phyloP scores from a whole-genome alignment of 2,329 filamentous ascomycete genomes.

The Cercospora sesami region DNA sequence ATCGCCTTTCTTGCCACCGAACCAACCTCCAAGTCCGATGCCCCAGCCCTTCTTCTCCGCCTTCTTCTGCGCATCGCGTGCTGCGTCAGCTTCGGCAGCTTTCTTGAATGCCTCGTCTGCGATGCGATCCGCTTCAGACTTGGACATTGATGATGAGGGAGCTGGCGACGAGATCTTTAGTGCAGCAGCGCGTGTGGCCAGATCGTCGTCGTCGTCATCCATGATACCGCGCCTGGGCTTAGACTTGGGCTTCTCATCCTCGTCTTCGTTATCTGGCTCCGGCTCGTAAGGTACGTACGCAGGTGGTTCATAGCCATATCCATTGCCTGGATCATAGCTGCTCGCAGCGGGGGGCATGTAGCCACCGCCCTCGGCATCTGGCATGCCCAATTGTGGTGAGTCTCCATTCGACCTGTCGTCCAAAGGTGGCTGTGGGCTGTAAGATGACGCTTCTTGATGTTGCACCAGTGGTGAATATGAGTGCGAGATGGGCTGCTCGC shows the following conservation, averaged over 20 bases:
- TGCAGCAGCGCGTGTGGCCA: slow-evolving; percentile 48
- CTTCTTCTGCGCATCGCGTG: slow-evolving; percentile 53
- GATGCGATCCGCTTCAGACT: slow-evolving; percentile 60
- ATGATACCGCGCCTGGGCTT: slow-evolving; percentile 74
- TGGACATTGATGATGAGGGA: slow-evolving; percentile 18
- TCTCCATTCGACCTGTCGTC: slow-evolving; percentile 11
- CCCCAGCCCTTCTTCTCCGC: slow-evolving; percentile 55
- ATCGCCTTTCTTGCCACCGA: slow-evolving; percentile 61
- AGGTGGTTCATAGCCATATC: slow-evolving; percentile 53
- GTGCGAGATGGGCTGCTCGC: slow-evolving; percentile 30
- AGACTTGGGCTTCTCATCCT: slow-evolving; percentile 49
- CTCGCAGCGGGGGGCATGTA: slow-evolving; percentile 58
- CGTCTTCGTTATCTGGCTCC: slow-evolving; percentile 54
- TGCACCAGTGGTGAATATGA: slow-evolving; percentile 18
- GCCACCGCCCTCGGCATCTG: slow-evolving; percentile 21
- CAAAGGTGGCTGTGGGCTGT: neutral
- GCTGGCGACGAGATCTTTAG: slow-evolving; percentile 40
- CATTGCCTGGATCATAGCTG: slow-evolving; percentile 57
- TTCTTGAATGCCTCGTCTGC: slow-evolving; percentile 83
- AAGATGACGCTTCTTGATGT: slow-evolving; percentile 8
- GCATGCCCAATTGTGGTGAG: neutral
- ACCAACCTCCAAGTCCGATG: slow-evolving; percentile 77
- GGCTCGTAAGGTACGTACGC: slow-evolving; percentile 52
- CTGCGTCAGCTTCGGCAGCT: slow-evolving; percentile 71
- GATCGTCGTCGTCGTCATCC: slow-evolving; percentile 69